phyloP scores from a whole-genome alignment of 495 filamentous ascomycete species.

The Neurospora africana region DNA sequence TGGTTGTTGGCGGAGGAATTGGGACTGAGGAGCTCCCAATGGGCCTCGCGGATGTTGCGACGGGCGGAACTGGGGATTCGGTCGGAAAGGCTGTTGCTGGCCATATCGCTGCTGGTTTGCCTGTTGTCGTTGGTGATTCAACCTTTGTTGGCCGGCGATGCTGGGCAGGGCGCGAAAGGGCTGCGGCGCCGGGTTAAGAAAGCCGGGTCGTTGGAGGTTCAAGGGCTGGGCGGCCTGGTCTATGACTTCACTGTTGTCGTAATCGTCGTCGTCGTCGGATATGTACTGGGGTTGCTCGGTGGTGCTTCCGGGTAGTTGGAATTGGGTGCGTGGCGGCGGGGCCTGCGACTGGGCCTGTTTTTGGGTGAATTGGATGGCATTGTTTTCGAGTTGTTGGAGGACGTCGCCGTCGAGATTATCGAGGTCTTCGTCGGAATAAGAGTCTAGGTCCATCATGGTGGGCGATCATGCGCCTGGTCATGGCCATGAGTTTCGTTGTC shows the following conservation, averaged over 20 bases:
- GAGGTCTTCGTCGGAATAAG: conserved; percentile 39
- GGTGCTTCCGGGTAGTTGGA: neutral
- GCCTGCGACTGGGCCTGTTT: conserved; percentile 24
- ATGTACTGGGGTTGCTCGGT: conserved; percentile 3
- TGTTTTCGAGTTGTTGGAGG: conserved; percentile 37
- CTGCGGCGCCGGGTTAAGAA: conserved; percentile 7
- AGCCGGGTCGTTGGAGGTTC: neutral
- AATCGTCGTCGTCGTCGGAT: conserved; percentile 21
- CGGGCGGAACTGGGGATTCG: conserved; percentile 5
- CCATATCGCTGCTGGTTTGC: conserved; percentile 7
- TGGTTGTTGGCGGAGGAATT: conserved; percentile 12
- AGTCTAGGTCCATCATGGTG: conserved; percentile 27
- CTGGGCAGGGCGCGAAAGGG: conserved; percentile 2
- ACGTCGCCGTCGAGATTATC: conserved; percentile 33
- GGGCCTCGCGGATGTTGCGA: conserved; percentile 13
- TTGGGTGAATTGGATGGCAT: conserved; percentile 38
- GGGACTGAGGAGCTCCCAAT: conserved; percentile 13
- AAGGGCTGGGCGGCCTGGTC: conserved; percentile 14
- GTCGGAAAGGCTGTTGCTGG: conserved; percentile 2
- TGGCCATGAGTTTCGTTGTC: neutral
- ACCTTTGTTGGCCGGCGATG: conserved; percentile 13
- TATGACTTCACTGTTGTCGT: conserved; percentile 20
- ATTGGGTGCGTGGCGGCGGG: neutral
- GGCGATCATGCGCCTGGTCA: neutral
- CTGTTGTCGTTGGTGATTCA: conserved; percentile 12